Percentiles rank a stretch among this genome's conserved stretches.
Conservation (phyloP, 768 basidiomycete genomes). For the Russula ochroleuca region DNA sequence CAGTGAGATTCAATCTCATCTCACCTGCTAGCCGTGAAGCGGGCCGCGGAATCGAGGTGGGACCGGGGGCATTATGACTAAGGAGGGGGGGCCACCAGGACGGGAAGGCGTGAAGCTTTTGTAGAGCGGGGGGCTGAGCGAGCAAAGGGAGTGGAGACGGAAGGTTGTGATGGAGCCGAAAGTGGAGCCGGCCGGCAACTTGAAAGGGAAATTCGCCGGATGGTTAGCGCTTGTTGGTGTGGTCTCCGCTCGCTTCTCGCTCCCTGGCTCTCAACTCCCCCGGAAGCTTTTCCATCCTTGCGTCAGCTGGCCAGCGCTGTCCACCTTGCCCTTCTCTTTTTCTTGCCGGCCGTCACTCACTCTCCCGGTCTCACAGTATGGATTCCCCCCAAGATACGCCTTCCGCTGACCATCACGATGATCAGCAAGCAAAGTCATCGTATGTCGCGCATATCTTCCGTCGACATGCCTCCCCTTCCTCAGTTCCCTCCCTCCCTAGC, state of each 20-base stretch:
- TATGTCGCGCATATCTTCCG: neutral
- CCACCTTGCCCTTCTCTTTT: neutral
- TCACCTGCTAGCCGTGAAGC: constrained; percentile 10
- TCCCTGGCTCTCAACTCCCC: neutral
- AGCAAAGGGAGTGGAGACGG: neutral
- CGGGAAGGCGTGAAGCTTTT: neutral
- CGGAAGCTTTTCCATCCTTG: too few species aligned
- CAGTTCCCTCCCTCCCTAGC: constrained; percentile 28
- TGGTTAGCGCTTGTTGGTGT: constrained; percentile 13
- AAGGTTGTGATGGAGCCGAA: constrained; percentile 10
- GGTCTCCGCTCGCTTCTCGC: constrained; percentile 1
- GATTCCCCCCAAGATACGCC: constrained; percentile 15
- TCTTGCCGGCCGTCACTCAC: constrained; percentile 6
- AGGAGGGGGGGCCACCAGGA: neutral
- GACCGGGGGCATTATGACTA: constrained; percentile 1
- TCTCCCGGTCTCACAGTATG: constrained; percentile 10
- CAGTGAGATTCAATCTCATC: neutral
- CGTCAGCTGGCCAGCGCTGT: neutral
- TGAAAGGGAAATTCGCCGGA: constrained; percentile 27
- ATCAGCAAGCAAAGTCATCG: constrained; percentile 27
- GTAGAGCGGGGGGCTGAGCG: neutral
- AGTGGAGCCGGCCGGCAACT: constrained; percentile 24
- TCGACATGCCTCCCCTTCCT: neutral
- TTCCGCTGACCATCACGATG: constrained; percentile 18
- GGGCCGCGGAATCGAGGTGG: constrained; percentile 21